Evolutionary conservation across 192 early-diverging fungal genomes (phyloP), one percentile per base, ranked within the genome.

Genomic region (Linnemannia zychae): DNA sequence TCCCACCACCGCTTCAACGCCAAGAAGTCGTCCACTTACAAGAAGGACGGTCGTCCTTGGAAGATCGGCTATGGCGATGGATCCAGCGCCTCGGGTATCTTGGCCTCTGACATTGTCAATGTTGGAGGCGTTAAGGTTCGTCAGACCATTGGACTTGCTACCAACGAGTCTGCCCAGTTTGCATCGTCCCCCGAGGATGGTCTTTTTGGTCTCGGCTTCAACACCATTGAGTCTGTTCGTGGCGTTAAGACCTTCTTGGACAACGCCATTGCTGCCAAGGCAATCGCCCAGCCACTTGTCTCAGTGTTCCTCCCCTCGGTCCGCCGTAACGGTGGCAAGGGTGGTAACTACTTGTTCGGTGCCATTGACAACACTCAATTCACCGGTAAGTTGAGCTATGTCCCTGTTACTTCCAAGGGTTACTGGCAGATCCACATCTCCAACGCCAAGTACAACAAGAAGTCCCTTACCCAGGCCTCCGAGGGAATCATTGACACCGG

Each of bases 31-130:
- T 87, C 89, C 6, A 92, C 92, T 2, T 91, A 89, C 88, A 82
- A 88, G 72, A 72, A 87, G 9, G 90, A 89, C 65, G 90, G 90
- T 0, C 85, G 89, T 34, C 71, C 89, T 28, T 93, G 92, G 91
- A 82, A 77, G 0, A 92, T 93, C 33, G 79, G 77, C 16, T 93
- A 93, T 74, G 94, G 91, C 47, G 93, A 93, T 81, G 90, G 89
- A 40, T 92, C 91, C 38, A 52, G 71, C 6, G 77, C 89, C 24
- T 74, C 57, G 37, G 89, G 89, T 76, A 66, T 86, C 31, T 48
- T 82, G 28, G 81, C 53, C 46, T 37, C 53, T 77, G 93, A 94
- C 49, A 92, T 89, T 20, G 90, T 93, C 40, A 87, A 73, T 0
- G 83, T 94, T 40, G 93, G 93, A 3, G 90, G 89, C 36, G 70